A percentile compares a stretch with the other conserved stretches of the same genome.
phyloP scores from a whole-genome alignment of 805 yeast species.

The Priceomyces haplophilus region DNA sequence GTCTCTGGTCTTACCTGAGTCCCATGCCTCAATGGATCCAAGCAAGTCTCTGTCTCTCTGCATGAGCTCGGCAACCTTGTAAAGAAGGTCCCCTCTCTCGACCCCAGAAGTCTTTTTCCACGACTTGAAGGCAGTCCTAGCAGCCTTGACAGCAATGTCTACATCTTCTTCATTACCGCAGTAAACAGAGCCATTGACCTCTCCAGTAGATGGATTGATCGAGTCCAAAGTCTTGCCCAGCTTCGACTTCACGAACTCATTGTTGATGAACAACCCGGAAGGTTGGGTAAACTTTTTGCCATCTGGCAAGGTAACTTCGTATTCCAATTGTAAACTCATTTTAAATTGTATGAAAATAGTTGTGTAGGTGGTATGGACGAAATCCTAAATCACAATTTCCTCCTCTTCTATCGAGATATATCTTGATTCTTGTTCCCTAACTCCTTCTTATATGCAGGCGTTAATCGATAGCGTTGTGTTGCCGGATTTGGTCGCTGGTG shows the following conservation, averaged over 20 bases:
- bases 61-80: constrained; percentile 36
- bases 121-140: constrained; percentile 35
- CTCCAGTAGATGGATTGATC: constrained; percentile 42
- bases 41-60: constrained; percentile 31
- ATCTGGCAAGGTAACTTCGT: constrained; percentile 45
- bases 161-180: constrained; percentile 43
- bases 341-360: not conserved
- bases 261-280: constrained; percentile 55
- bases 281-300: constrained; percentile 54
- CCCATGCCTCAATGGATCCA: constrained; percentile 44
- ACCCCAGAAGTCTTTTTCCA: constrained; percentile 49
- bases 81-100: constrained; percentile 37
- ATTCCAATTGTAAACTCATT: constrained; percentile 37
- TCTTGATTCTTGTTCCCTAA: too few relatives aligned
- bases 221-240: constrained; percentile 38
- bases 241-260: constrained; percentile 39
- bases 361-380: too few relatives aligned
- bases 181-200: constrained; percentile 40
- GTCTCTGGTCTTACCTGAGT: constrained; percentile 45
- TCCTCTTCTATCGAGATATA: too few relatives aligned
- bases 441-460: too few relatives aligned
- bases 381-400: too few relatives aligned
- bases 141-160: constrained; percentile 39
- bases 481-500: too few relatives aligned
- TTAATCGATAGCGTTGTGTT: too few relatives aligned